These are phyloP conservation scores for Podila clonocystis DNA, from an alignment of 192 early-diverging fungal genomes.

Conservation along the genomic window DNA sequence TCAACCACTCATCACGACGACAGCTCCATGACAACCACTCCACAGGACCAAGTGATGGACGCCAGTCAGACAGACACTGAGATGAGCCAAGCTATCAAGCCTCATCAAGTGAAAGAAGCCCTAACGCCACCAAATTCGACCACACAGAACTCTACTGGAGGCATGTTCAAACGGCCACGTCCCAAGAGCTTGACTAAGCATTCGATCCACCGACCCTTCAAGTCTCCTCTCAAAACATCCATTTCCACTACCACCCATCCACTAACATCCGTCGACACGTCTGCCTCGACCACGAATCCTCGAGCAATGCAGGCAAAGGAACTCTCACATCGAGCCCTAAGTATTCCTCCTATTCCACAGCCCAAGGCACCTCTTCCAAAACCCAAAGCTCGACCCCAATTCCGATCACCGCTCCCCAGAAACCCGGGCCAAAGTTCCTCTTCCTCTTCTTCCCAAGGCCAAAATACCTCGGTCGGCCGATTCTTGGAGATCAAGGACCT, in stretches of 20 bases:
- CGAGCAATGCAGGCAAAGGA: background rate
- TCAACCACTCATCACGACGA: too few species aligned
- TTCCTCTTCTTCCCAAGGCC: background rate
- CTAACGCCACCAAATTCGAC: background rate
- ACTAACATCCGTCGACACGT: background rate
- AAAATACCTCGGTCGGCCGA: background rate
- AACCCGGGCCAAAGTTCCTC: background rate
- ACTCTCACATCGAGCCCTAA: background rate
- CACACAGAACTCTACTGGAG: background rate
- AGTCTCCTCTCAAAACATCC: background rate
- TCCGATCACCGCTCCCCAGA: background rate
- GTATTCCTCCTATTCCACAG: background rate
- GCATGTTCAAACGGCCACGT: background rate
- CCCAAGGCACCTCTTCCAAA: background rate
- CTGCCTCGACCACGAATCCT: background rate
- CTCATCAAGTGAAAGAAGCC: background rate
- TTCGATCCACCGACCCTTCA: slow-evolving; percentile 5
- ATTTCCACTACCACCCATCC: background rate
- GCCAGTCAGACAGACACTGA: too few species aligned
- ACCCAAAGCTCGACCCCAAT: background rate
- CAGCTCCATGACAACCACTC: too few species aligned
- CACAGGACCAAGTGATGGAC: too few species aligned
- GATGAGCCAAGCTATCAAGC: too few species aligned
- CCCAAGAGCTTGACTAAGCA: background rate
- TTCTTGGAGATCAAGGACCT: slow-evolving; percentile 16